phyloP scores from a whole-genome alignment of 148 eudicot species.

The Arctostaphylos glauca region DNA sequence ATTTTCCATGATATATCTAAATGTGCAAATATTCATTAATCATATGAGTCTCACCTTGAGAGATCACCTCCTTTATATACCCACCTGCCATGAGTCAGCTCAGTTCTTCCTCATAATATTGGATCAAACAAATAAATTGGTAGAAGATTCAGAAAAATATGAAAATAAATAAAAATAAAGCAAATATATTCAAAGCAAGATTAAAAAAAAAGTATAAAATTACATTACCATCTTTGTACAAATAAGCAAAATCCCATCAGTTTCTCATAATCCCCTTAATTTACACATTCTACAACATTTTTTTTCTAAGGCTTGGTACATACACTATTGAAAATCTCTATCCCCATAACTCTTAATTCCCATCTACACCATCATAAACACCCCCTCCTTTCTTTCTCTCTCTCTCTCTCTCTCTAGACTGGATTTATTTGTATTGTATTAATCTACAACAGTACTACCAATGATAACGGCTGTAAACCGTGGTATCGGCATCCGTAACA shows the following conservation, averaged over 20 bases:
- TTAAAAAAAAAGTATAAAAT: background rate
- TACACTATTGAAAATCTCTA: background rate
- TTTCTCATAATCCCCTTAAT: conserved; percentile 6
- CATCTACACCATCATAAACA: background rate
- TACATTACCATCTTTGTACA: conserved; percentile 17
- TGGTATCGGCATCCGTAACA: background rate
- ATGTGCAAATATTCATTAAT: background rate
- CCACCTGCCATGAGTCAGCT: conserved; percentile 2
- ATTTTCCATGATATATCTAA: background rate
- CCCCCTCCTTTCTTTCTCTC: background rate
- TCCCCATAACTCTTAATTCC: background rate
- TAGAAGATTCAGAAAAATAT: background rate
- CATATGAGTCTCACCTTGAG: background rate
- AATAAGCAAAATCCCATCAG: background rate
- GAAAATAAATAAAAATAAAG: background rate
- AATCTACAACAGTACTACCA: background rate
- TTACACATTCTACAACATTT: background rate
- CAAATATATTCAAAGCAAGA: background rate
- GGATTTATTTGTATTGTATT: conserved; percentile 4
- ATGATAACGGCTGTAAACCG: background rate
- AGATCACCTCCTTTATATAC: background rate
- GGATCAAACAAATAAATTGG: background rate
- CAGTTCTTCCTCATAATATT: background rate
- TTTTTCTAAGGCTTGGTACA: background rate
- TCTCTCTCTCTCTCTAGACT: background rate